Base-by-base conservation (phyloP, 257 asterid genomes). In the Nicotiana obtusifolia region DNA sequence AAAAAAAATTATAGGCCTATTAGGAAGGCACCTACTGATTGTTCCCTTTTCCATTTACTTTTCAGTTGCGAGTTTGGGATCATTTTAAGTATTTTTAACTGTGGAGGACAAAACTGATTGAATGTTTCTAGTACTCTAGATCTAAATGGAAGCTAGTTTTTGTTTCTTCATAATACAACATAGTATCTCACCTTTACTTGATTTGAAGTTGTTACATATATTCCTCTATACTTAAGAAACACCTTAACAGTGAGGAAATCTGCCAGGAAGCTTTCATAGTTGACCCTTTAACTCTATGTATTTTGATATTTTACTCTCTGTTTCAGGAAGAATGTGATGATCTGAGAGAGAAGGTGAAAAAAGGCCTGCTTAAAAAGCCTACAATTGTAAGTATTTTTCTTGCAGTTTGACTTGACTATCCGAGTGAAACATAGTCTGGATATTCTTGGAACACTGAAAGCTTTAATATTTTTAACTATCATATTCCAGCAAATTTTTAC, bases 241-340 rank as follows among this genome's bases (percentile, higher is more conserved):
- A 47, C 4, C 22, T 47, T 73, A 24, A 26, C 79, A 24, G 41
- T 47, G 61, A 4, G 20, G 44, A 75, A 75, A 35, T 75, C 41
- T 75, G 37, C 22, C 41, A 35, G 61, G 76, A 37, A 28, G 31
- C 83, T 56, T 80, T 64, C 20, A 44, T 65, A 26, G 64, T 65
- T 30, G 60, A 64, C 61, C 62, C 47, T 26, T 61, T 22, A 0
- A 47, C 26, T 73, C 62, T 11, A 28, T 35, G 16, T 65, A 67
- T 13, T 64, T 64, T 24, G 65, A 57, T 53, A 65, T 52, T 49
- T 60, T 11, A 3, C 33, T 73, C 7, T 62, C 31, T 61, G 22
- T 87, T 84, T 66, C 91, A 95, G 99, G 97, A 86, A 83, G 98
- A 95, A 87, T 91, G 95, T 78, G 88, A 84, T 47, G 94, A 89